Conservation (phyloP, 1,139 yeast genomes). For the Geotrichum citri-aurantii region DNA sequence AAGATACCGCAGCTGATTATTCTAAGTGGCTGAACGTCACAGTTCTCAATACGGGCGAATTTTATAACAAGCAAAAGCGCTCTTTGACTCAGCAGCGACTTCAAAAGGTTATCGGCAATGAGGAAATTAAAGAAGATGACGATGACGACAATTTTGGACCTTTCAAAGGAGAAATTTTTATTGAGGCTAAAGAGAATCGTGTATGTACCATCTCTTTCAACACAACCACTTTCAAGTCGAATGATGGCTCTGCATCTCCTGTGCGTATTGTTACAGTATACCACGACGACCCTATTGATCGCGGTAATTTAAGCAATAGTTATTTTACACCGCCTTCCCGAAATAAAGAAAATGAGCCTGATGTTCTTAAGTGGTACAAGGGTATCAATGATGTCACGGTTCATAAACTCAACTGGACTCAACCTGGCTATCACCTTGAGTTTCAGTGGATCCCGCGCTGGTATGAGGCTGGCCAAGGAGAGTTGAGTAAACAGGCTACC, state of each 20-base stretch:
- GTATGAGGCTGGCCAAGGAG: constrained; percentile 39
- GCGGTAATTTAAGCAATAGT: constrained; percentile 9
- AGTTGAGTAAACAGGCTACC: constrained; percentile 1
- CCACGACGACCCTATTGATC: constrained; percentile 30
- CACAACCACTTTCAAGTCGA: constrained; percentile 39
- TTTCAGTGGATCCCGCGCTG: constrained; percentile 75
- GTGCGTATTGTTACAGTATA: constrained; percentile 55
- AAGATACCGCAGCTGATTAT: constrained; percentile 31
- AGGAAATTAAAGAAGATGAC: constrained; percentile 21
- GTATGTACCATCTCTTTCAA: constrained; percentile 57
- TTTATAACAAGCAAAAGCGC: constrained; percentile 36
- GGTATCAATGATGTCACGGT: constrained; percentile 62
- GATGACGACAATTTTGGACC: constrained; percentile 47
- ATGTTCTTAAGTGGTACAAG: constrained; percentile 23
- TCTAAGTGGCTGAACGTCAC: constrained; percentile 46
- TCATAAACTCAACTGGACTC: constrained; percentile 60
- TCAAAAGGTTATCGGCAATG: constrained; percentile 24
- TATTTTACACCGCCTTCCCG: constrained; percentile 11
- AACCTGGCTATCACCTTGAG: constrained; percentile 50
- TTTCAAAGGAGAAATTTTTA: constrained; percentile 54
- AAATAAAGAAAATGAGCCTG: constrained; percentile 11
- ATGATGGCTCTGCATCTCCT: constrained; percentile 42
- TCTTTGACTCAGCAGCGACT: background rate
- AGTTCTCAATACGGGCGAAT: constrained; percentile 38
- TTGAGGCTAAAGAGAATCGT: constrained; percentile 57